Base-by-base conservation (phyloP, 2,329 filamentous ascomycete genomes). In the Aspergillus brasiliensis region DNA sequence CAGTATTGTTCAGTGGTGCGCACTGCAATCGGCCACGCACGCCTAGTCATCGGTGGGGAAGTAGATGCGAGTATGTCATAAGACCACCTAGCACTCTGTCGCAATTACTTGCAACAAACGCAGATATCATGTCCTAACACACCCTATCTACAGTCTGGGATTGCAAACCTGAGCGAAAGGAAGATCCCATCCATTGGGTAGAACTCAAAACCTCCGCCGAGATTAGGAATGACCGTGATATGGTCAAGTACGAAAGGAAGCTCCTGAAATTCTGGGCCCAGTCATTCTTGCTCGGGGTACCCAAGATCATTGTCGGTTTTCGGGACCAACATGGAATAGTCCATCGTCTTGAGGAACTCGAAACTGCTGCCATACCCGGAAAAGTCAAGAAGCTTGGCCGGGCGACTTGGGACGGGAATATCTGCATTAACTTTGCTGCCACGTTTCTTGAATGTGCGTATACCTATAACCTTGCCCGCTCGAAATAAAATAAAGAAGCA, bases 191-290 rank as follows among this genome's bases (percentile, higher is more conserved):
- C 65, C 91, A 94, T 69, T 99, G 93, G 90, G 89, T 98, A 31
- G 95, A 99, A 76, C 84, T 99, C 59, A 99, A 99, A 75, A 99
- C 95, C 0, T 86, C 87, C n/a, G 88, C 86, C 42, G 87, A 90
- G 65, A 88, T 94, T 52, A 82, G 82, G 54, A 84, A 84, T 61
- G 83, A 88, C 1, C 83, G 86, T 49, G 91, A 95, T 69, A 82
- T 87, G 71, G 77, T 88, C 19, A 89, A 87, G 63, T 97, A 94
- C 73, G 91, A 97, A 76, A 86, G 91, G 51, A 98, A 98, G 74
- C 83, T 98, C 57, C 85, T 96, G 77, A 96, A 96, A 71, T 97
- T 94, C 78, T 99, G 95, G 95, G 91, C 94, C 13, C 95, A 98
- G 75, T 96, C 91, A 0, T 99, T 97, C 72, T 82, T 99, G 2